Conservation (phyloP, 305 asterid genomes). For the Fraxinus greggii region DNA sequence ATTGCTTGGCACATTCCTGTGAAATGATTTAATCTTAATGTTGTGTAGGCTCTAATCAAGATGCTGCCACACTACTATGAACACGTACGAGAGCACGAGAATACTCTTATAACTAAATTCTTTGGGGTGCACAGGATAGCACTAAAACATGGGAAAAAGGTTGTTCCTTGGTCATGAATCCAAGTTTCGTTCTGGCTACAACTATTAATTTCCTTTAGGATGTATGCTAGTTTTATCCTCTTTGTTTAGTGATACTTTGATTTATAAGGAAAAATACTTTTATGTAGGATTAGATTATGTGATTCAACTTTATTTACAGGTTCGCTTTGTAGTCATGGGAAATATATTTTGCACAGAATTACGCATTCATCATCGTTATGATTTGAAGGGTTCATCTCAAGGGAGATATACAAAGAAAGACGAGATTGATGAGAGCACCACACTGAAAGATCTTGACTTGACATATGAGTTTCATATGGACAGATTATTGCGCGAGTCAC, state of each 20-base stretch:
- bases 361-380: constrained; percentile 89
- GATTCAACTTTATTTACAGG: constrained; percentile 47
- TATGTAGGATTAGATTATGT: constrained; percentile 10
- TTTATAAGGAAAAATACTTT: constrained; percentile 3
- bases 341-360: constrained; percentile 95
- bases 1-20: constrained; percentile 1
- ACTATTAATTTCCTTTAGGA: constrained; percentile 15
- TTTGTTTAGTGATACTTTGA: constrained; percentile 8
- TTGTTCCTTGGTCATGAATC: constrained; percentile 26
- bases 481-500: constrained; percentile 70
- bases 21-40: constrained; percentile 19
- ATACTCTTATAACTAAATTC: constrained; percentile 90
- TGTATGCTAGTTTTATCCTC: background rate
- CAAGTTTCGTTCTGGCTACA: background rate
- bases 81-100: constrained; percentile 77
- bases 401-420: constrained; percentile 86
- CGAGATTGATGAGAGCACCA: constrained; percentile 67
- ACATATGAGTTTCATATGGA: constrained; percentile 88
- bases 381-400: constrained; percentile 86
- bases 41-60: constrained; percentile 61
- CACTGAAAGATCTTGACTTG: constrained; percentile 92
- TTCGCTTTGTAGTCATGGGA: constrained; percentile 96
- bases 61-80: constrained; percentile 82
- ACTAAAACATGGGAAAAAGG: constrained; percentile 76
- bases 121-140: constrained; percentile 82